A percentile compares a stretch with the other conserved stretches of the same genome.
Conservation (phyloP, 768 basidiomycete species). For the Mycena latifolia region DNA sequence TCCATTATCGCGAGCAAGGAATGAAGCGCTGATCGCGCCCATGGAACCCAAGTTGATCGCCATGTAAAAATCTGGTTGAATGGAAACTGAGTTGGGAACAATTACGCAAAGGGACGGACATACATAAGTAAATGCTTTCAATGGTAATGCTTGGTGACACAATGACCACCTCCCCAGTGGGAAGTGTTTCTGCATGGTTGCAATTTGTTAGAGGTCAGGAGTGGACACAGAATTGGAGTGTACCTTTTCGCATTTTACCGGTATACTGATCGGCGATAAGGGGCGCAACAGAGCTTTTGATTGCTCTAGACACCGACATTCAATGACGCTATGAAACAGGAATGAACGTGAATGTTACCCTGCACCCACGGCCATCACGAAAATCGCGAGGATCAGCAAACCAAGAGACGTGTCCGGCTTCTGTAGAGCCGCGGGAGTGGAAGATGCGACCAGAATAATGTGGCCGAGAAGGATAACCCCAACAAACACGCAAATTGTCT, state of each 20-base stretch:
- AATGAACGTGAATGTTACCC: constrained; percentile 37
- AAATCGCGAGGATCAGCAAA: constrained; percentile 58
- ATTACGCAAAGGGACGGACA: constrained; percentile 33
- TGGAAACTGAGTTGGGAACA: constrained; percentile 49
- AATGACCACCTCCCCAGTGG: constrained; percentile 65
- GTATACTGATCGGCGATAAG: constrained; percentile 72
- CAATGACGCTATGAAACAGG: no score
- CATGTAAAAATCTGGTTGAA: constrained; percentile 1
- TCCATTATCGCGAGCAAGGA: constrained; percentile 64
- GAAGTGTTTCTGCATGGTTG: constrained; percentile 46
- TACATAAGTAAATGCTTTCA: constrained; percentile 63
- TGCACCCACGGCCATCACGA: constrained; percentile 59
- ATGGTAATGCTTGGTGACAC: constrained; percentile 65
- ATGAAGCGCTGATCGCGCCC: constrained; percentile 65
- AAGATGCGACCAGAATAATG: constrained; percentile 43
- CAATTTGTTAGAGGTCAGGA: no score
- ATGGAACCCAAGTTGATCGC: constrained; percentile 58
- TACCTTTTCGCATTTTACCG: constrained; percentile 59
- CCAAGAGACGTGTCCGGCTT: constrained; percentile 56
- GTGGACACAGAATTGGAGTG: not conserved
- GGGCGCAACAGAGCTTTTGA: constrained; percentile 69
- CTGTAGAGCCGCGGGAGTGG: constrained; percentile 56
- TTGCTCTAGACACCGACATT: constrained; percentile 44
- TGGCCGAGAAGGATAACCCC: constrained; percentile 62
- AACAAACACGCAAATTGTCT: constrained; percentile 67